Base-by-base conservation (phyloP, 176 grass and related monocot species). In the Aegilops longissima region DNA sequence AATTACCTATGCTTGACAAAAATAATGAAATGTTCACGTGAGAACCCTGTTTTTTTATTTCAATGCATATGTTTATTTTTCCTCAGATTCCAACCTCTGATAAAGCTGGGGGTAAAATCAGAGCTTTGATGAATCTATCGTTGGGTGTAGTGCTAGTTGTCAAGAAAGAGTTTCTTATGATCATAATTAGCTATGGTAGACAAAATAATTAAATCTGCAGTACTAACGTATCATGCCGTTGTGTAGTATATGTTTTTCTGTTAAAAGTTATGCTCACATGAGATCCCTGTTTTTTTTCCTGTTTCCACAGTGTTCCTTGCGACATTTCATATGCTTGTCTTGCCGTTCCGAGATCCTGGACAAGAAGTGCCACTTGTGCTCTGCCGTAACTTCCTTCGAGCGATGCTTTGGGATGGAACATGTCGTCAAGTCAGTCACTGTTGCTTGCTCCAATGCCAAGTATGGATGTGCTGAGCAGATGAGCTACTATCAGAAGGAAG, bases 261-360 rank as follows among this genome's bases (percentile, higher is more conserved):
- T 70, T 38, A 5, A 5, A 6, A 72, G 10, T 23, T 72, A 8
- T 42, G 12, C 3, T 40, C 36, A 42, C 10, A 6, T 4, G 20
- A 72, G 5, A 13, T n/a, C 2, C 35, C 35, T 36, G 17, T 21
- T 12, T 24, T 3, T 40, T 72, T 39, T 70, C 20, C 35, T 71
- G n/a, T 72, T 42, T 5, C 38, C 36, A 38, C 39, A 44, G 70
- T 73, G 38, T 73, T 24, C 70, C 14, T 42, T 73, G 36, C 38
- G 70, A 11, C 70, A 73, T 42, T 73, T 73, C 38, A 12, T 73
- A 73, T 73, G 38, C 21, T 73, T 44, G 70, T 73, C 70, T 44
- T 44, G 70, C 38, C 5, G 36, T 24, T 1, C 10, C 0, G 69
- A 42, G 69, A 72, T 23, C 70, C 36, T 6, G 36, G 70, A 33